phyloP scores from a whole-genome alignment of 805 yeast species.

The Kuraishia molischiana region DNA sequence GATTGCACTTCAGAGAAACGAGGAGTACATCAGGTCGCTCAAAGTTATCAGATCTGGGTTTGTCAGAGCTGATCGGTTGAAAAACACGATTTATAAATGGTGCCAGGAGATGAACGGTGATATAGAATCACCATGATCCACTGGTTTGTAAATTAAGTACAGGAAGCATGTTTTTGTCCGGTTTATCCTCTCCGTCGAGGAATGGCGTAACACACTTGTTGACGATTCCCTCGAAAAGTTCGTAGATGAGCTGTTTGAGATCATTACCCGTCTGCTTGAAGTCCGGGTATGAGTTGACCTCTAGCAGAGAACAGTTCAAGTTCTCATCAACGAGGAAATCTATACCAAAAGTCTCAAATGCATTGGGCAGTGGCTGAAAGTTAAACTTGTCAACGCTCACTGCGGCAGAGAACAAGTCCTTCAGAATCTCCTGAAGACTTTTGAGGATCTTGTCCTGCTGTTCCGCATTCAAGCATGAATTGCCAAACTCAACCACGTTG shows the following conservation, averaged over 20 bases:
- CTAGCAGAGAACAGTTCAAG: constrained; percentile 52
- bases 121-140: constrained; percentile 3
- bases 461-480: constrained; percentile 26
- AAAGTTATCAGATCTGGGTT: constrained; percentile 66
- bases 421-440: constrained; percentile 51
- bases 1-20: constrained; percentile 72
- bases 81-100: constrained; percentile 69
- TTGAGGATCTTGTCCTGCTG: constrained; percentile 31
- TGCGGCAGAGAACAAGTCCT: constrained; percentile 77
- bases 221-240: constrained; percentile 52
- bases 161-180: constrained; percentile 19
- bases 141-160: constrained; percentile 24
- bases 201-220: constrained; percentile 40
- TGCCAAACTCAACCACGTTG: constrained; percentile 57
- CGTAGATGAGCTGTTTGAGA: constrained; percentile 55
- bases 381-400: constrained; percentile 70
- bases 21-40: constrained; percentile 78
- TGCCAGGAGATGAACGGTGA: constrained; percentile 74
- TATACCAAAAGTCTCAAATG: constrained; percentile 81
- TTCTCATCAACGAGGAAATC: constrained; percentile 70
- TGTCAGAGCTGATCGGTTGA: constrained; percentile 67
- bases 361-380: constrained; percentile 72
- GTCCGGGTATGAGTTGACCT: constrained; percentile 92
- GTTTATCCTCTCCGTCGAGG: constrained; percentile 14
- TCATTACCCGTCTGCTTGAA: constrained; percentile 90